Evolutionary conservation across 2,329 filamentous ascomycete species (phyloP).

Genomic region (Arthrinium puccinioides): DNA sequence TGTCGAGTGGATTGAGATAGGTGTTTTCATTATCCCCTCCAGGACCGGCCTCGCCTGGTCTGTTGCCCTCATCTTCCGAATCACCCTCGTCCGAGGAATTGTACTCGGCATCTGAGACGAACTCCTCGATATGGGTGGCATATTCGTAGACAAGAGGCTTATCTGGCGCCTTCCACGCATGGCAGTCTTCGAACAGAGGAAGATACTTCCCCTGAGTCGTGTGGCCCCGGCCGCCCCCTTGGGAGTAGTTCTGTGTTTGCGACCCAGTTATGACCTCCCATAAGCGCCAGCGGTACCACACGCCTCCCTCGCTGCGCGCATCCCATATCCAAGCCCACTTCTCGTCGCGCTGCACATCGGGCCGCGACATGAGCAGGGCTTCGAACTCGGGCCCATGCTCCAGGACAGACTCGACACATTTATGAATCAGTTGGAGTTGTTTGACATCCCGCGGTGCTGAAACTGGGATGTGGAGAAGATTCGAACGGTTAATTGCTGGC

Average conservation of each 20-base stretch:
- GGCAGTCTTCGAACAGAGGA: constrained; percentile 67
- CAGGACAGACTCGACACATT: constrained; percentile 72
- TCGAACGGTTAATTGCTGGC: constrained; percentile 32
- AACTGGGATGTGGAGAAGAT: constrained; percentile 61
- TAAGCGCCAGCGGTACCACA: constrained; percentile 89
- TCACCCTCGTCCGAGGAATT: constrained; percentile 82
- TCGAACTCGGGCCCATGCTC: constrained; percentile 83
- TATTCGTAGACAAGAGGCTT: constrained; percentile 75
- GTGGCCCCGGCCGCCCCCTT: not conserved
- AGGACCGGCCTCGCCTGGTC: constrained; percentile 25
- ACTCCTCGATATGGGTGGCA: constrained; percentile 66
- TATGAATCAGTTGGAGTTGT: constrained; percentile 78
- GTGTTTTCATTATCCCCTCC: constrained; percentile 39
- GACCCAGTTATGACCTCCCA: constrained; percentile 78
- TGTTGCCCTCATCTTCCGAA: constrained; percentile 49
- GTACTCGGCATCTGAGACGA: constrained; percentile 78
- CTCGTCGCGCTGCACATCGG: constrained; percentile 77
- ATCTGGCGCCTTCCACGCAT: constrained; percentile 72
- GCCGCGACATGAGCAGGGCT: constrained; percentile 79
- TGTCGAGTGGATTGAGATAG: constrained; percentile 76
- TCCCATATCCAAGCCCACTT: constrained; percentile 96
- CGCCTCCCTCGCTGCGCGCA: constrained; percentile 65
- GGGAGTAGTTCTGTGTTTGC: constrained; percentile 24
- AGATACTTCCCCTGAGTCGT: constrained; percentile 38
- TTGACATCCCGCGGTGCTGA: constrained; percentile 70